These are phyloP conservation scores for Neltuma alba DNA, from an alignment of 306 rosid species.

Conservation along the genomic window DNA sequence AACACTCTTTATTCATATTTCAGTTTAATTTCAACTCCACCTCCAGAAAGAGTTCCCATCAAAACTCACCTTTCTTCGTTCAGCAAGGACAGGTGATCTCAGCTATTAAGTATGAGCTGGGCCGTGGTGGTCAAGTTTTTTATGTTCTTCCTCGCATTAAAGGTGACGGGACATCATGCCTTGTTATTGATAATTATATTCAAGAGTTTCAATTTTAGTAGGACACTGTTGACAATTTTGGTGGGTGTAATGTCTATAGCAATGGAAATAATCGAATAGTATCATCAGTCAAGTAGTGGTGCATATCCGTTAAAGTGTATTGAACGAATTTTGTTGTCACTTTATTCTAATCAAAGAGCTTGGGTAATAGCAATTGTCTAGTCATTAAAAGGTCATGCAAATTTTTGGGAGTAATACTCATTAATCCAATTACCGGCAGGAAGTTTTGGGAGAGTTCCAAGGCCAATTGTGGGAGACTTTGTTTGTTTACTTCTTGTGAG, in stretches of 20 bases:
- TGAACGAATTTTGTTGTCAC: neutral
- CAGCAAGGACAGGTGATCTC: conserved; percentile 73
- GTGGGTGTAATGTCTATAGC: neutral
- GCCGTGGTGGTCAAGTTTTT: conserved; percentile 91
- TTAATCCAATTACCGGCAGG: neutral
- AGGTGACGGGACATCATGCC: conserved; percentile 54
- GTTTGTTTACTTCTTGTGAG: conserved; percentile 5
- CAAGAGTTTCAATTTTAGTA: neutral
- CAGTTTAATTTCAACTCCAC: conserved; percentile 97
- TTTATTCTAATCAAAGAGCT: neutral
- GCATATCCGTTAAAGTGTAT: neutral
- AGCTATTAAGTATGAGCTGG: conserved; percentile 81
- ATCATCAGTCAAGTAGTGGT: neutral
- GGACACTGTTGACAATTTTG: neutral
- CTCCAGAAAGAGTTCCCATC: conserved; percentile 96
- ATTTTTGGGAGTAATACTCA: neutral
- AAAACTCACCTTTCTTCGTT: conserved; percentile 82
- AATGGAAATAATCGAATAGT: neutral
- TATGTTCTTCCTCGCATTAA: conserved; percentile 93
- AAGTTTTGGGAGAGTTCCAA: neutral
- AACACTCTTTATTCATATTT: conserved; percentile 34
- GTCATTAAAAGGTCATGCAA: neutral
- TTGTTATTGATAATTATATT: neutral
- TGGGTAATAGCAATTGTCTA: neutral
- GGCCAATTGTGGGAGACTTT: neutral